A percentile compares a stretch with the other conserved stretches of the same genome.
These are phyloP conservation scores for Erysimum cheiranthoides DNA, from an alignment of 345 rosid species.

Conservation along the genomic window DNA sequence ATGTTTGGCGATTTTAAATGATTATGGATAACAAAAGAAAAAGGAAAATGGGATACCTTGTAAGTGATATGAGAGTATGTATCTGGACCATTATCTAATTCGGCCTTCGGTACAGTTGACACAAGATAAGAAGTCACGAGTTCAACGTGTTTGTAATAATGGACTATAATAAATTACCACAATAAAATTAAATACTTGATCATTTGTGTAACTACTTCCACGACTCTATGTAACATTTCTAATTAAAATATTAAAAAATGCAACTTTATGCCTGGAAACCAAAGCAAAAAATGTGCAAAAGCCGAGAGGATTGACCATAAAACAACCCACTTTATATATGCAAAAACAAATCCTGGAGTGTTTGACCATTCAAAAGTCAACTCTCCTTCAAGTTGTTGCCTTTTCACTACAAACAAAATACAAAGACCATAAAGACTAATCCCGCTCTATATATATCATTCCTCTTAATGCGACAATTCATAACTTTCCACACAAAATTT, in stretches of 20 bases:
- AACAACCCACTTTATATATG: slow-evolving; percentile 41
- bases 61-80: neutral
- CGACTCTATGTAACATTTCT: slow-evolving; percentile 12
- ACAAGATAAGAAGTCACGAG: slow-evolving; percentile 13
- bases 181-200: neutral
- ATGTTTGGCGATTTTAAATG: slow-evolving; percentile 10
- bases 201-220: slow-evolving; percentile 22
- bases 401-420: slow-evolving; percentile 28
- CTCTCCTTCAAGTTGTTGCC: slow-evolving; percentile 46
- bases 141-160: slow-evolving; percentile 26
- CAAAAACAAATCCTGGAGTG: slow-evolving; percentile 27
- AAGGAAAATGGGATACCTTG: neutral
- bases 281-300: neutral
- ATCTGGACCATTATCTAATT: slow-evolving; percentile 27
- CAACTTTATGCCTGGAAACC: neutral
- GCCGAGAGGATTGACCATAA: slow-evolving; percentile 73
- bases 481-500: slow-evolving; percentile 17
- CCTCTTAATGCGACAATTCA: slow-evolving; percentile 35
- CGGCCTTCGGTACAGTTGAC: slow-evolving; percentile 8
- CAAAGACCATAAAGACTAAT: slow-evolving; percentile 33
- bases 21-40: neutral
- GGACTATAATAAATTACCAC: neutral
- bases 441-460: slow-evolving; percentile 31
- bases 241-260: neutral
- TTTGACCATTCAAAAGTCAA: slow-evolving; percentile 45